Evolutionary conservation across 2,329 filamentous ascomycete species (phyloP), one percentile per base, ranked within the genome.

Genomic region (Periconia digitata): DNA sequence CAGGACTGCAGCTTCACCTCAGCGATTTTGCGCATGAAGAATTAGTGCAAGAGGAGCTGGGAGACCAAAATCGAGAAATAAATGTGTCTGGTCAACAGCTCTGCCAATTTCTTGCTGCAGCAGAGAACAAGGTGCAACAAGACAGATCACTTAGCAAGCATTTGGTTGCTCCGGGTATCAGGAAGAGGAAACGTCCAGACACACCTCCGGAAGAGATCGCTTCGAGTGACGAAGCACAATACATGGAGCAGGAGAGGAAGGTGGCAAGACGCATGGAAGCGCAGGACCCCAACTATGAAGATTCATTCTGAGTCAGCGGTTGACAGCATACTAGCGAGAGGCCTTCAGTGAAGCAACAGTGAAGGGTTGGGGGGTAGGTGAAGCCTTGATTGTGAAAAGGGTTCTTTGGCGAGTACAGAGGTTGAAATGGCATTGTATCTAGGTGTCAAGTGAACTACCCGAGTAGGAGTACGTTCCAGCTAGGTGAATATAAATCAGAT

Each of bases 11-110:
- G 40, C 50, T 58, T 43, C 47, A 24, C 36, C 55, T 60, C 4
- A 55, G 44, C 29, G 47, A 60, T 36, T 57, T 59, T 32, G 32
- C 56, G 18, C 50, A 42, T 41, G 40, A 58, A 48, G 51, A 58
- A 57, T 48, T 60, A 44, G 50, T 40, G 17, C 35, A 47, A n/a
- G 16, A 48, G 17, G 47, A 51, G 29, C 35, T 56, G 12, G 46
- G 51, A 39, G 44, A 47, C 39, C 13, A 42, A 21, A 44, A 53
- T 46, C 46, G 18, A 39, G 52, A 53, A 35, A 20, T 55, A 18
- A 35, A 29, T 21, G 29, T 56, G 10, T 47, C 50, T 46, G 24
- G 46, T n/a, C 18, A 46, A 44, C 53, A 55, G 27, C 55, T 58
- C 29, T 51, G 55, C 44, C 27, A 50, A 49, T 51, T 38, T 40